Evolutionary conservation across 2,329 filamentous ascomycete genomes (phyloP).

Genomic region (Neofusicoccum parvum): DNA sequence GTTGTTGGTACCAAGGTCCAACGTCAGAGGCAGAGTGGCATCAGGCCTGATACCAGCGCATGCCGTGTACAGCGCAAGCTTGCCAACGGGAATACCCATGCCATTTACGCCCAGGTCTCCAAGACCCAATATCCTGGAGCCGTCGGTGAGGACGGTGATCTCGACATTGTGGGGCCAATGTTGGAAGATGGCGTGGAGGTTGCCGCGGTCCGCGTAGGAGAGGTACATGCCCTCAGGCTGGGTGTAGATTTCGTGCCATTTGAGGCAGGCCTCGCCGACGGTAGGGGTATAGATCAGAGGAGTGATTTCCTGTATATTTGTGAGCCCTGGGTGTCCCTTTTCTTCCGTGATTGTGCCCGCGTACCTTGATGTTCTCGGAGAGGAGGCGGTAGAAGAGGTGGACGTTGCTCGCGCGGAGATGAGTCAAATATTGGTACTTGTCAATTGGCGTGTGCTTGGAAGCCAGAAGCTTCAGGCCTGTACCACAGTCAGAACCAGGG

Average conservation of each 20-base stretch:
- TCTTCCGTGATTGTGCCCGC: not conserved
- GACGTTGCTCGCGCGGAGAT: constrained; percentile 72
- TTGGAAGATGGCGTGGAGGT: constrained; percentile 81
- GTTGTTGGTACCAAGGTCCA: constrained; percentile 67
- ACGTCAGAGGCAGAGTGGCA: constrained; percentile 62
- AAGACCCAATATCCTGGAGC: constrained; percentile 87
- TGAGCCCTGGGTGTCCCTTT: constrained; percentile 34
- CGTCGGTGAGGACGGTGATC: constrained; percentile 96
- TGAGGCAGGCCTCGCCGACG: constrained; percentile 93
- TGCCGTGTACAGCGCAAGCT: constrained; percentile 91
- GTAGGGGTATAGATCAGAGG: constrained; percentile 86
- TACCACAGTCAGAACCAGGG: constrained; percentile 30
- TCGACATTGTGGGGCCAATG: constrained; percentile 96
- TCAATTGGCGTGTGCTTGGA: constrained; percentile 71
- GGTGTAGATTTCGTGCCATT: constrained; percentile 95
- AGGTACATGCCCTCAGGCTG: constrained; percentile 95
- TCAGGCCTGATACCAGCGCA: constrained; percentile 91
- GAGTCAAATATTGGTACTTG: constrained; percentile 81
- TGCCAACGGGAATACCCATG: constrained; percentile 97
- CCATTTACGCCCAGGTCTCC: constrained; percentile 96
- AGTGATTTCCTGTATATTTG: constrained; percentile 65
- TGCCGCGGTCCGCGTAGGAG: constrained; percentile 90
- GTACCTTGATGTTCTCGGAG: constrained; percentile 68
- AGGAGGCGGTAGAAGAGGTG: constrained; percentile 82
- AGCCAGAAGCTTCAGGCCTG: constrained; percentile 73